Conservation (phyloP, 768 basidiomycete genomes). For the Kwoniella pini region DNA sequence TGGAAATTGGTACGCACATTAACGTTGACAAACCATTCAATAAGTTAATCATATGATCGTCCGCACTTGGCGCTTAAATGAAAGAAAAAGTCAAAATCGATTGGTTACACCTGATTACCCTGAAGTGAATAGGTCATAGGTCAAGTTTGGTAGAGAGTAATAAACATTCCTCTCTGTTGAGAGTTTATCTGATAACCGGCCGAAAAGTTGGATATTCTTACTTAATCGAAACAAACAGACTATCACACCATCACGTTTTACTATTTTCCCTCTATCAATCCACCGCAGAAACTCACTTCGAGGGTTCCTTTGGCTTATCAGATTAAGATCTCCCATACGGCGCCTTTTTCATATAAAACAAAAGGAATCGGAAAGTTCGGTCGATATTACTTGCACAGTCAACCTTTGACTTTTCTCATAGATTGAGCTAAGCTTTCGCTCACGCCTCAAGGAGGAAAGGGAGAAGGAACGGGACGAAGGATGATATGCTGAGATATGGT, state of each 20-base stretch:
- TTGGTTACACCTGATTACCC: too few species aligned
- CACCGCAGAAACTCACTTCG: too few species aligned
- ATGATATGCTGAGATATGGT: conserved; percentile 7
- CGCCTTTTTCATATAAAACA: neutral
- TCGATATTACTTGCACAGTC: neutral
- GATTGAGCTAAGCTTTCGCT: neutral
- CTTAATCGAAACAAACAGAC: neutral
- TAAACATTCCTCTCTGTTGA: neutral
- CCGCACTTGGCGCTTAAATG: too few species aligned
- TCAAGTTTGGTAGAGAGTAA: too few species aligned
- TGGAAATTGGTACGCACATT: too few species aligned
- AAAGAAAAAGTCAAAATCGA: too few species aligned
- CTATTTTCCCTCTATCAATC: neutral
- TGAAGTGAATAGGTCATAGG: too few species aligned
- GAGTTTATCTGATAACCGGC: neutral
- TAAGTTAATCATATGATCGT: too few species aligned
- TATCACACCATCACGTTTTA: neutral
- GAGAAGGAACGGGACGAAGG: neutral
- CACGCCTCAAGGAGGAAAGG: neutral
- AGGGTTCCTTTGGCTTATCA: conserved; percentile 8
- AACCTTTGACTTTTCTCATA: neutral
- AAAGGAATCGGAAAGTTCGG: neutral
- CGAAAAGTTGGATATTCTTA: neutral
- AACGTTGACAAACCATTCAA: too few species aligned
- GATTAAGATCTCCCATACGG: neutral